Conservation (phyloP, 2,329 filamentous ascomycete species). For the Cylindrodendrum hubeiense region DNA sequence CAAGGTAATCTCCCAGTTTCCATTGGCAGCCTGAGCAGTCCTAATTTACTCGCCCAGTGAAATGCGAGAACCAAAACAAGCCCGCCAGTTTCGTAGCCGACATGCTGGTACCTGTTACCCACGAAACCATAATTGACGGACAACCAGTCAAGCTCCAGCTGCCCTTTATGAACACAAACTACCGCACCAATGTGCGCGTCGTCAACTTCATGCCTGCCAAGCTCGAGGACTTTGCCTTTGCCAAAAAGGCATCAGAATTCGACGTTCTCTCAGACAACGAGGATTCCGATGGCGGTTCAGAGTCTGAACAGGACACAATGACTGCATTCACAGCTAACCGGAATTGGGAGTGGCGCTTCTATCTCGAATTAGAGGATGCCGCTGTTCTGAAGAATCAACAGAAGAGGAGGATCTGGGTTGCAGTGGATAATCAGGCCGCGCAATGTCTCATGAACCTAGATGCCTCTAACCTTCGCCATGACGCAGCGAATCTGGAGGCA, state of each 20-base stretch:
- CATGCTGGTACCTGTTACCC: slow-evolving; percentile 53
- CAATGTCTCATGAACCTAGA: slow-evolving; percentile 63
- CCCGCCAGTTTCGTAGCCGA: slow-evolving; percentile 51
- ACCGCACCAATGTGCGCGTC: slow-evolving; percentile 78
- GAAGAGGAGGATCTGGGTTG: slow-evolving; percentile 71
- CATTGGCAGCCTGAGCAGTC: background rate
- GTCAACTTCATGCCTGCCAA: slow-evolving; percentile 82
- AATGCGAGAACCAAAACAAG: slow-evolving; percentile 58
- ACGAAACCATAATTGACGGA: slow-evolving; percentile 59
- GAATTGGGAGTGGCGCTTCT: slow-evolving; percentile 88
- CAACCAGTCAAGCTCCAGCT: slow-evolving; percentile 56
- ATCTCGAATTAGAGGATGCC: slow-evolving; percentile 81
- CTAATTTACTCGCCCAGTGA: slow-evolving; percentile 52
- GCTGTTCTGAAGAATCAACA: slow-evolving; percentile 46
- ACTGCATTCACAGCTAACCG: slow-evolving; percentile 39
- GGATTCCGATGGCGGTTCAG: slow-evolving; percentile 40
- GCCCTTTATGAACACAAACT: slow-evolving; percentile 81
- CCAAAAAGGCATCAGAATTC: slow-evolving; percentile 57
- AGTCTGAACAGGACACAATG: slow-evolving; percentile 41
- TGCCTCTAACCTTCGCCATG: slow-evolving; percentile 67
- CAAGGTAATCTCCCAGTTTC: slow-evolving; percentile 39
- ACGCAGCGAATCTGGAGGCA: slow-evolving; percentile 59
- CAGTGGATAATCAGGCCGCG: slow-evolving; percentile 71
- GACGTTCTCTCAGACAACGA: slow-evolving; percentile 62
- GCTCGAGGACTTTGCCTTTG: slow-evolving; percentile 77